Conservation (phyloP, 2,329 filamentous ascomycete genomes). For the Hypoxylon rubiginosum region DNA sequence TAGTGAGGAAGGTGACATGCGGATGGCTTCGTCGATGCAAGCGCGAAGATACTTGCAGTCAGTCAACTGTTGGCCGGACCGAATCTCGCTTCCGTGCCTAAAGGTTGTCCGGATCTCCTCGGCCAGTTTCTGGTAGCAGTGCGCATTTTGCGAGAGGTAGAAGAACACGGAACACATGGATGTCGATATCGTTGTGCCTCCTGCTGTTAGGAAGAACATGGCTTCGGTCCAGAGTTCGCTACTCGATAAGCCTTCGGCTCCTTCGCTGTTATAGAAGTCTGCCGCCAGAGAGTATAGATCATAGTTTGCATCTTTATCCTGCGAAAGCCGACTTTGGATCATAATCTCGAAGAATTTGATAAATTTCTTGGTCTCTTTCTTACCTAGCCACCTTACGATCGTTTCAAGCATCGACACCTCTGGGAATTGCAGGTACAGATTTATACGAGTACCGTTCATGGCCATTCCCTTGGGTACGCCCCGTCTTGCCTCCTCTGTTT, state of each 20-base stretch:
- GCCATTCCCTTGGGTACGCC: neutral
- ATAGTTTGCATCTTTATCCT: neutral
- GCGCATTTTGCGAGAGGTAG: neutral
- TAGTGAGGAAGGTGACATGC: slow-evolving; percentile 5
- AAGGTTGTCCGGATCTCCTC: slow-evolving; percentile 11
- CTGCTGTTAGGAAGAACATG: slow-evolving; percentile 5
- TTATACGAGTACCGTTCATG: neutral
- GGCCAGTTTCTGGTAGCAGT: slow-evolving; percentile 1
- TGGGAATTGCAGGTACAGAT: slow-evolving; percentile 2
- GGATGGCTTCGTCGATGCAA: slow-evolving; percentile 22
- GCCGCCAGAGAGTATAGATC: slow-evolving; percentile 4
- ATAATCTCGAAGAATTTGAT: neutral
- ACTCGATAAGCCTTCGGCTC: neutral
- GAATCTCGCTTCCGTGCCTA: neutral
- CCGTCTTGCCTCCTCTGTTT: slow-evolving; percentile 4
- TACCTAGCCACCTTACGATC: slow-evolving; percentile 5
- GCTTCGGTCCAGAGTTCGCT: slow-evolving; percentile 14
- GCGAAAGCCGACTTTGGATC: neutral
- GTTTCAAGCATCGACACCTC: neutral
- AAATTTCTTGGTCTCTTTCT: neutral
- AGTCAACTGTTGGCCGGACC: neutral
- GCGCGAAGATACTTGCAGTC: slow-evolving; percentile 19
- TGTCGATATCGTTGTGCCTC: slow-evolving; percentile 1
- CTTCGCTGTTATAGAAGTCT: neutral
- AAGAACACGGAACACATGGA: slow-evolving; percentile 10